These are phyloP conservation scores for Larix sibirica DNA, from an alignment of 83 land plant genomes.

Conservation along the genomic window DNA sequence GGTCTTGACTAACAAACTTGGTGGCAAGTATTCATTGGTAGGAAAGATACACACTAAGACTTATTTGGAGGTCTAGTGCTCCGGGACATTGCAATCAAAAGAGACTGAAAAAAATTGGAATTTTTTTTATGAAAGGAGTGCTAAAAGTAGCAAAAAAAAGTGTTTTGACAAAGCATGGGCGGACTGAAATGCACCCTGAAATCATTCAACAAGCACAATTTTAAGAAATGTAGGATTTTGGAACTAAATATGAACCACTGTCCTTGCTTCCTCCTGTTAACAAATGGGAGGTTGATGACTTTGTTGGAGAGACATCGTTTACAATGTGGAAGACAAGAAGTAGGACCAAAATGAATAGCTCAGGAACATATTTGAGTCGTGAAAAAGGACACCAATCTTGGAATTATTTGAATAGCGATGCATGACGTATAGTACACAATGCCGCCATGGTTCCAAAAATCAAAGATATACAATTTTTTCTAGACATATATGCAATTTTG, in stretches of 20 bases:
- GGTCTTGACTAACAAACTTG: not conserved
- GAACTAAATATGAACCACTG: conserved; percentile 20
- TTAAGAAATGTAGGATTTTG: conserved; percentile 19
- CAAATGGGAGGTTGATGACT: conserved; percentile 11
- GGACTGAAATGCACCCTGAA: not conserved
- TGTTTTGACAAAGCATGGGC: conserved; percentile 12
- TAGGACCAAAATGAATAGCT: not conserved
- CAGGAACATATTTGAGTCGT: not conserved
- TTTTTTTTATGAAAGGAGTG: conserved; percentile 33
- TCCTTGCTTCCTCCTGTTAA: not conserved
- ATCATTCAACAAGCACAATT: not conserved
- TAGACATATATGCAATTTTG: no score
- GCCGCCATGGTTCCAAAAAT: no score
- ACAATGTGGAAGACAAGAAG: conserved; percentile 14
- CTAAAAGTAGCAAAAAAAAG: conserved; percentile 29
- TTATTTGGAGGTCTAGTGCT: not conserved
- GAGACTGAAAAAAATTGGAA: conserved; percentile 23
- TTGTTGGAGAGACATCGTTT: conserved; percentile 5
- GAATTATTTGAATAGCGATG: not conserved
- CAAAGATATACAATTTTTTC: no score
- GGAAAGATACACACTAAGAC: not conserved
- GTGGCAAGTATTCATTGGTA: not conserved
- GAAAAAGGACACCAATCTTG: not conserved
- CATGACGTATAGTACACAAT: not conserved
- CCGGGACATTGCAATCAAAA: no score